Percentiles rank a stretch among this genome's conserved stretches.
phyloP scores from a whole-genome alignment of 192 early-diverging fungal genomes.

The Backusella psychrophila region DNA sequence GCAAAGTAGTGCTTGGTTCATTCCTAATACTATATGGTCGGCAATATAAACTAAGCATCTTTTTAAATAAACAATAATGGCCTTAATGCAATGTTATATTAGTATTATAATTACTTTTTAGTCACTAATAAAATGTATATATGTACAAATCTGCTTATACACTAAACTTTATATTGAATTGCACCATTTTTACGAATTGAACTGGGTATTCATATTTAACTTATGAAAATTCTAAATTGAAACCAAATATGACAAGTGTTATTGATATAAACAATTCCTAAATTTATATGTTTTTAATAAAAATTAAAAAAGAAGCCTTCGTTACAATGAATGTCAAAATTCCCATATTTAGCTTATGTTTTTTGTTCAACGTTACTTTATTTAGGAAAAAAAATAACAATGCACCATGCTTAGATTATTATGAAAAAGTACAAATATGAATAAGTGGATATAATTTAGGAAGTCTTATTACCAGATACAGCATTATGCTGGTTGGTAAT shows the following conservation, averaged over 20 bases:
- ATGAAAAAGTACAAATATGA: background rate
- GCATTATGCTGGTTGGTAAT: background rate
- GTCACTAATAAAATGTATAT: background rate
- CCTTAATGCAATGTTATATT: background rate
- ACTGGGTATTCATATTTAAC: background rate
- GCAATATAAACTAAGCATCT: background rate
- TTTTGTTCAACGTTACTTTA: background rate
- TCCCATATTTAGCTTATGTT: background rate
- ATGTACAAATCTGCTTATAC: background rate
- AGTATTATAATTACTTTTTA: slow-evolving; percentile 1
- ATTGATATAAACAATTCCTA: background rate
- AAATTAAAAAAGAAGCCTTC: background rate
- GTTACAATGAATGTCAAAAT: background rate
- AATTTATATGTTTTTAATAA: background rate
- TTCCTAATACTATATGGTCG: background rate
- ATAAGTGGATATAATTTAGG: background rate
- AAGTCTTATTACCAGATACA: background rate
- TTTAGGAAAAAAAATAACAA: background rate
- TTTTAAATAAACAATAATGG: background rate
- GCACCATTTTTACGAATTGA: background rate
- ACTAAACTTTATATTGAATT: background rate
- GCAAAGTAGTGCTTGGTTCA: background rate
- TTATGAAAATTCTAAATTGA: background rate
- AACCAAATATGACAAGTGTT: background rate
- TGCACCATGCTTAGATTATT: background rate